Evolutionary conservation across 805 yeast genomes (phyloP), one percentile per base, ranked within the genome.

Genomic region (Candida hispaniensis): DNA sequence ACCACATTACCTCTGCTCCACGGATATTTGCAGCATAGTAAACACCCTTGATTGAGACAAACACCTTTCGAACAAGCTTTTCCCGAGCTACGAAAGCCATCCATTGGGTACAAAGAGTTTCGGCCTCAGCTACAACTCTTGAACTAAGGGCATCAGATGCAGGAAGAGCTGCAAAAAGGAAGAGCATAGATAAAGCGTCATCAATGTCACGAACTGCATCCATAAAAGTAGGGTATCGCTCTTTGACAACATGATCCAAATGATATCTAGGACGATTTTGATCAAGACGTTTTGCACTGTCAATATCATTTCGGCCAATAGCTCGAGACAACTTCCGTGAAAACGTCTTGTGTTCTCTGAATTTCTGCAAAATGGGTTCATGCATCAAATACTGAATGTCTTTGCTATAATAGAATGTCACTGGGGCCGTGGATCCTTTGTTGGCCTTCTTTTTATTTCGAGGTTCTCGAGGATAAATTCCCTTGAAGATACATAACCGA

Each of bases 391-490:
- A 91, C 59, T 86, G 94, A 46, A 91, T 91, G 58, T 91, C 98
- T 59, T 85, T 91, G 44, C 78, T 58, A 57, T 85, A 88, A 62
- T 91, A 91, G 56, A 91, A 93, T 3, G 98, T 91, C 14, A 79
- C 79, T 29, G 94, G 94, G 15, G 93, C 93, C 6, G 96, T 82
- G n/a, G 94, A 80, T 14, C 98, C 97, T 60, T 83, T 91, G 60
- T 85, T 88, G 41, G 96, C 95, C 67, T 83, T 86, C 73, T 79
- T 83, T 64, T 86, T 91, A 60, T 82, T 83, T 49, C 86, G 68
- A 29, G 97, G 97, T 55, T 85, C 96, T 56, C 98, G 73, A 38
- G 98, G 98, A 55, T 83, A 91, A 45, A 91, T 86, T 34, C 98
- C 98, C 59, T 91, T 91, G 69, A 91, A 83, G 56, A 91, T 91